Evolutionary conservation across 2,329 filamentous ascomycete species (phyloP), one percentile per base, ranked within the genome.

Genomic region (Elsinoe perseae): DNA sequence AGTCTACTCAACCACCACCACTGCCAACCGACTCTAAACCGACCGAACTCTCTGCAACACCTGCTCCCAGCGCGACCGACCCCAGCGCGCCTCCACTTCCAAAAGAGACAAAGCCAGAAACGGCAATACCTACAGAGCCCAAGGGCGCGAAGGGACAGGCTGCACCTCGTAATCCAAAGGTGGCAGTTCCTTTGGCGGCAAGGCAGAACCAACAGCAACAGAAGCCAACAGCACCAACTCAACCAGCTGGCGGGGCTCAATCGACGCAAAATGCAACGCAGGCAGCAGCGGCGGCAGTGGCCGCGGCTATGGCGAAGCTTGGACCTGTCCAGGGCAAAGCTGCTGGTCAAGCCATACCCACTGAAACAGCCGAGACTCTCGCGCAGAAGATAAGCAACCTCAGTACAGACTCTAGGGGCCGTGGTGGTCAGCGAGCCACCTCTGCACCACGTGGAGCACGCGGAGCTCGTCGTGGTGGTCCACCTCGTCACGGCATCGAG

Each of bases 371-470:
- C 66, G 86, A 90, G 61, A 89, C 89, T 61, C 68, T 91, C 58
- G 82, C 85, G 1, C 84, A 81, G 66, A 86, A 86, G 68, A 85
- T 91, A 30, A 83, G 86, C 58, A 86, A 89, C 65, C 89, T 91
- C 86, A 80, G 86, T 3, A 82, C 82, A 9, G 73, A 75, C 5
- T 71, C 71, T 46, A 64, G 69, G 34, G 71, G 72, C 58, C 64
- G 65, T 23, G 63, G 65, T 53, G 68, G 68, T 48, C 63, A 66
- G 48, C 70, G 71, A 43, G 69, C 71, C 36, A 63, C 60, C 9
- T 30, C 44, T 10, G 25, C 59, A 44, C 20, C 28, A 9, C 65
- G 66, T 16, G 65, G 73, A 56, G 73, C 72, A 34, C 72, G 77
- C 38, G 76, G 65, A 40, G 66, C 64, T 7, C 61, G 68, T 56